Conservation (phyloP, 2,329 filamentous ascomycete species). For the Venturia carpophila region DNA sequence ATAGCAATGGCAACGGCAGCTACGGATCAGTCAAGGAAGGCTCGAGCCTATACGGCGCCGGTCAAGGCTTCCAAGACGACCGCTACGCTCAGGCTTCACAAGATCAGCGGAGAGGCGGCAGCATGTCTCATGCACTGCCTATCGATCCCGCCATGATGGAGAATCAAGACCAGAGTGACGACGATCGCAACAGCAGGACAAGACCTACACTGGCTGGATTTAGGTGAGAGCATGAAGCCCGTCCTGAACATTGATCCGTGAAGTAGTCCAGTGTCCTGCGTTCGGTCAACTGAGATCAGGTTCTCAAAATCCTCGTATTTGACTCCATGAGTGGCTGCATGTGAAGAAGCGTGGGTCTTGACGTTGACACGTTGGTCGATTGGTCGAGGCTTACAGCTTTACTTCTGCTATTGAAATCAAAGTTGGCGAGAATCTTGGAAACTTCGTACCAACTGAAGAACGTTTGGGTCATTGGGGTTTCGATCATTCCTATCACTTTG, state of each 20-base stretch:
- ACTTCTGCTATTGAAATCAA: background rate
- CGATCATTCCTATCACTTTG: background rate
- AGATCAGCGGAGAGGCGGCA: slow-evolving; percentile 24
- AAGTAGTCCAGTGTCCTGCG: background rate
- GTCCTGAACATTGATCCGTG: background rate
- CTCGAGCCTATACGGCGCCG: slow-evolving; percentile 38
- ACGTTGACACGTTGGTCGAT: background rate
- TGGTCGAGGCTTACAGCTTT: background rate
- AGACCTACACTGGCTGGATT: slow-evolving; percentile 35
- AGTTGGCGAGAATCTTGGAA: background rate
- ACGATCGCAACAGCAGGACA: slow-evolving; percentile 29
- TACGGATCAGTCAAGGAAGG: slow-evolving; percentile 40
- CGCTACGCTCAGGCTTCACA: background rate
- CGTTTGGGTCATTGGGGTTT: background rate
- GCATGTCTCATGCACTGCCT: slow-evolving; percentile 31
- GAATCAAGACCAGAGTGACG: slow-evolving; percentile 30
- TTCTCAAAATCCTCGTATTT: background rate
- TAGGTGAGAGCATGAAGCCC: slow-evolving; percentile 28
- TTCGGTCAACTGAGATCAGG: background rate
- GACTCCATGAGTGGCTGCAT: background rate
- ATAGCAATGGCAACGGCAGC: slow-evolving; percentile 34
- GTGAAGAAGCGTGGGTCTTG: background rate
- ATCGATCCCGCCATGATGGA: slow-evolving; percentile 31
- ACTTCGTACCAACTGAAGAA: no score
- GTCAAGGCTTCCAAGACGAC: slow-evolving; percentile 10